Base-by-base conservation (phyloP, 768 basidiomycete species). In the Calocybe gangraenosa region DNA sequence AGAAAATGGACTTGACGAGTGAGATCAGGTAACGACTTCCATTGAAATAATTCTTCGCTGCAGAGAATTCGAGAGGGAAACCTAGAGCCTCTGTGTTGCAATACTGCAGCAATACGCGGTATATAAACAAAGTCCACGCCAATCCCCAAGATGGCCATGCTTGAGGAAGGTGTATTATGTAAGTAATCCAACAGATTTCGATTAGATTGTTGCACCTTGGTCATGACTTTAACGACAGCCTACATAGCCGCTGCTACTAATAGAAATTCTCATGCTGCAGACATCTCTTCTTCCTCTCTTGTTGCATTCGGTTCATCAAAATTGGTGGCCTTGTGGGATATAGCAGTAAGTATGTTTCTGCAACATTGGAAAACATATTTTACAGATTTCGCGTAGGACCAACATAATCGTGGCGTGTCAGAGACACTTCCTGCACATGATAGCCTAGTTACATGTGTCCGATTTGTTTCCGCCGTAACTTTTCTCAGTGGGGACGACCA, bases 401-500 rank as follows among this genome's bases (percentile, higher is more conserved):
- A 59, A 13, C 43, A 53, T 9, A 78, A 80, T 52, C 60, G 59
- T 36, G 84, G 87, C 1, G 72, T 94, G 21, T 66, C 68, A 15
- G 65, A 74, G 44, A 94, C 91, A 1, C 71, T 97, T 5, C 76
- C 82, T 1, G 91, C 84, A 3, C 92, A 94, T 56, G 64, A 77
- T 37, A 81, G 80, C 8, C 58, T 78, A 14, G 78, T 98, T 17
- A 92, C 92, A 17, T 85, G 81, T 37, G 74, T 93, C 36, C 80
- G 79, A 36, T 93, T 92, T 56, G 52, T 83, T 6, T 58, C 66
- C 3, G 63, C 75, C 13, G 63, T 72, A 7, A 38, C 63, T 3
- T 68, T 97, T 47, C 65, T 83, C 30, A 85, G 81, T 40, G 87
- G 84, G 38, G 93, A 96, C 62, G 82, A 89, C 46, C 73, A 71